phyloP scores from a whole-genome alignment of 2,329 filamentous ascomycete genomes.

The Fusarium sp. region DNA sequence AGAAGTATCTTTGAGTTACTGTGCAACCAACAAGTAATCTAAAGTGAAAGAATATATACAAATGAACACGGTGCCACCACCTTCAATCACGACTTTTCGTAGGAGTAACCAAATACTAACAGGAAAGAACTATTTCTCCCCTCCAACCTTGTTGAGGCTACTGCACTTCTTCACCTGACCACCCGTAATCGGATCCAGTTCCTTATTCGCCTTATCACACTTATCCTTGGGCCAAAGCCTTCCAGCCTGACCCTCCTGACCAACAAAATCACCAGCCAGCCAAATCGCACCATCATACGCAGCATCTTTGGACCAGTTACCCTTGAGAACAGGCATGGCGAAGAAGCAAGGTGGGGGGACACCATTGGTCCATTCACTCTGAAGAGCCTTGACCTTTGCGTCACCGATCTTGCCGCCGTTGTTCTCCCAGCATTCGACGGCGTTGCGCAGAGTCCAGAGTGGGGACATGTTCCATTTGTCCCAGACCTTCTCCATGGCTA shows the following conservation, averaged over 20 bases:
- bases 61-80: background rate
- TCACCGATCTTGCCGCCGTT: background rate
- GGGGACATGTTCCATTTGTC: background rate
- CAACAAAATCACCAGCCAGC: background rate
- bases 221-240: background rate
- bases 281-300: background rate
- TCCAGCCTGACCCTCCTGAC: background rate
- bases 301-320: background rate
- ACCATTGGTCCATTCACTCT: background rate
- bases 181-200: background rate
- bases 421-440: background rate
- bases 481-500: background rate
- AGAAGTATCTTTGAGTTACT: background rate
- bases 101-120: no score
- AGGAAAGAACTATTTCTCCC: background rate
- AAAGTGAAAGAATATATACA: background rate
- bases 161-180: background rate
- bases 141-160: background rate
- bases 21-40: accelerated
- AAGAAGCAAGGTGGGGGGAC: background rate
- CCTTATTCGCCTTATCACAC: background rate
- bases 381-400: accelerated
- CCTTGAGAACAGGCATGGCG: background rate
- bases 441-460: background rate
- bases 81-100: background rate